Base-by-base conservation (phyloP, 192 early-diverging fungal genomes). In the Thamnidium elegans region DNA sequence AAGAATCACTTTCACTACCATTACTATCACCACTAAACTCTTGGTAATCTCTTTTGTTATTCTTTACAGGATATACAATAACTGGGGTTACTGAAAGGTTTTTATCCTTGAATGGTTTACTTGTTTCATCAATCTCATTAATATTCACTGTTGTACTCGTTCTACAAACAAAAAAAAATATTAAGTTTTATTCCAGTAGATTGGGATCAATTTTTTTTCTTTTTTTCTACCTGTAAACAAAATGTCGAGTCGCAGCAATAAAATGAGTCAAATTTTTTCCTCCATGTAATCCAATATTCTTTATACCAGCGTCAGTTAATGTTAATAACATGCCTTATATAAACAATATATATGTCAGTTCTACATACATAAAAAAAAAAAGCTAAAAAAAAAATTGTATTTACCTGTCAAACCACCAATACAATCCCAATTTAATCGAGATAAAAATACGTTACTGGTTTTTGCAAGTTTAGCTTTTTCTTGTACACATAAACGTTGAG, bases 331-430 rank as follows among this genome's bases (percentile, higher is more conserved):
- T 90, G 23, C 96, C 89, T 90, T 11, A 55, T 51, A 26, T 26
- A 26, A 26, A 26, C 26, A 26, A 26, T 26, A 26, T 26, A 26
- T 45, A 39, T n/a, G 26, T 26, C 26, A 26, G 26, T 26, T 26
- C 3, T 26, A 26, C 26, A 9, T 4, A 39, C 9, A 58, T 55
- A 19, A 32, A 32, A 21, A 63, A 42, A 17, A 53, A 30, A 20
- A 26, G 56, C 30, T 39, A 62, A 30, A 0, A n/a, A 13, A 39
- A 39, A 0, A 39, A 39, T 39, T 39, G 36, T 6, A 52, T 15
- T 45, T 82, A 87, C 89, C 96, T 30, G 94, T 92, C 31, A 96
- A 77, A 30, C 96, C 96, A 39, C 96, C 96, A 50, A 94, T 73
- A 52, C 79, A 77, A 50, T 87, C 87, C 96, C 95, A 97, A 50